Conservation (phyloP, 2,329 filamentous ascomycete species). For the Botryotinia calthae region DNA sequence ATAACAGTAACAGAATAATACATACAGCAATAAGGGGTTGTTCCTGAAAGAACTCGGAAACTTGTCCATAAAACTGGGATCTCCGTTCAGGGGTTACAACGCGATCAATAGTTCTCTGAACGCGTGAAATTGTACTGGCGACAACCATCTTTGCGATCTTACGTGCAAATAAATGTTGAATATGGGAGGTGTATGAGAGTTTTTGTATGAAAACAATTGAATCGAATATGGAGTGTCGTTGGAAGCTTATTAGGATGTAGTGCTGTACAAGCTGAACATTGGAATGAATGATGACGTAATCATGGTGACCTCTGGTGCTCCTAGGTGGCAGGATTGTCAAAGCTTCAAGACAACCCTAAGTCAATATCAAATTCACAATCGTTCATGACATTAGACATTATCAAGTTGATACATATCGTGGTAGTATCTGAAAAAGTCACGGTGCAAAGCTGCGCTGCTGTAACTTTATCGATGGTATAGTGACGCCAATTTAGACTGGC, state of each 20-base stretch:
- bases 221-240: background rate
- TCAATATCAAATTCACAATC: background rate
- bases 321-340: background rate
- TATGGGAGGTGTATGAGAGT: background rate
- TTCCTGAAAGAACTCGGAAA: conserved; percentile 55
- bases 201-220: background rate
- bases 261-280: background rate
- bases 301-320: background rate
- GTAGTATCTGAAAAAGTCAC: background rate
- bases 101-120: conserved; percentile 43
- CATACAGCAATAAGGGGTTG: conserved; percentile 70
- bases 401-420: background rate
- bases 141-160: background rate
- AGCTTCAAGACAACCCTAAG: background rate
- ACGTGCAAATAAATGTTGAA: background rate
- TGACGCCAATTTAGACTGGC: background rate
- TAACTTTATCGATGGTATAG: background rate
- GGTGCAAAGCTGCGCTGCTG: background rate
- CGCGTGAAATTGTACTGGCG: conserved; percentile 25
- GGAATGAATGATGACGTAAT: conserved; percentile 6
- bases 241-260: background rate
- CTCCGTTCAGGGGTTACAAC: conserved; percentile 61
- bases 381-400: background rate
- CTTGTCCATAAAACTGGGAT: conserved; percentile 52
- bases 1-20: conserved; percentile 16